A percentile compares a stretch with the other conserved stretches of the same genome.
Evolutionary conservation across 1,139 yeast genomes (phyloP).

Genomic region (Insectozyma bohioensis): DNA sequence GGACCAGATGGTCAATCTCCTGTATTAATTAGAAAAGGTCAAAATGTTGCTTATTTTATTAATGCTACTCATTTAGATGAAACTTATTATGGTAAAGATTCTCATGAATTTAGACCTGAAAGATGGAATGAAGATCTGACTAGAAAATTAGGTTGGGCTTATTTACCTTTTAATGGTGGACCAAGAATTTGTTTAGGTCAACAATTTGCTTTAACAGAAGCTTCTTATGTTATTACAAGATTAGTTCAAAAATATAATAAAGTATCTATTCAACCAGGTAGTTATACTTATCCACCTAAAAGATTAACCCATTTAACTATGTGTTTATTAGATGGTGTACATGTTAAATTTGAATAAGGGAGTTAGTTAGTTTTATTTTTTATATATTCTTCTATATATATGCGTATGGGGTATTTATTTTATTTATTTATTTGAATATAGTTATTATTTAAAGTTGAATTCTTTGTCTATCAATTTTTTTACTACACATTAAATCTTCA

Average conservation of each 20-base stretch:
- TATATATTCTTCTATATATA: too few species aligned
- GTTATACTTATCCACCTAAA: constrained; percentile 27
- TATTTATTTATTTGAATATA: background rate
- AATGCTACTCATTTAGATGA: constrained; percentile 41
- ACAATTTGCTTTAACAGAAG: constrained; percentile 46
- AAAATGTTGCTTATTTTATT: constrained; percentile 36
- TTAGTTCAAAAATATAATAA: constrained; percentile 17
- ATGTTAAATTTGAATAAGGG: constrained; percentile 6
- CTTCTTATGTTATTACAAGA: constrained; percentile 27
- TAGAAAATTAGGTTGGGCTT: constrained; percentile 35
- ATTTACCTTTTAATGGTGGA: constrained; percentile 44
- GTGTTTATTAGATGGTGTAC: constrained; percentile 26
- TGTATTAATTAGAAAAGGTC: constrained; percentile 42
- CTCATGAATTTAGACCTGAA: constrained; percentile 43
- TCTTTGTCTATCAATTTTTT: constrained; percentile 4
- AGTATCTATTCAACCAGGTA: constrained; percentile 15
- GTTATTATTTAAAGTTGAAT: constrained; percentile 2
- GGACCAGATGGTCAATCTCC: constrained; percentile 46
- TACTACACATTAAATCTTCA: constrained; percentile 11
- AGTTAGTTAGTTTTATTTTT: too few species aligned
- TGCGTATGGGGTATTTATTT: too few species aligned
- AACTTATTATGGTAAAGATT: constrained; percentile 45
- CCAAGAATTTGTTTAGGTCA: constrained; percentile 45
- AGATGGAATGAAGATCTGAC: constrained; percentile 39
- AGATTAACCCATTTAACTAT: constrained; percentile 35